Conservation (phyloP, 352 stramenopile species). For the Globisporangium mamillatum region DNA sequence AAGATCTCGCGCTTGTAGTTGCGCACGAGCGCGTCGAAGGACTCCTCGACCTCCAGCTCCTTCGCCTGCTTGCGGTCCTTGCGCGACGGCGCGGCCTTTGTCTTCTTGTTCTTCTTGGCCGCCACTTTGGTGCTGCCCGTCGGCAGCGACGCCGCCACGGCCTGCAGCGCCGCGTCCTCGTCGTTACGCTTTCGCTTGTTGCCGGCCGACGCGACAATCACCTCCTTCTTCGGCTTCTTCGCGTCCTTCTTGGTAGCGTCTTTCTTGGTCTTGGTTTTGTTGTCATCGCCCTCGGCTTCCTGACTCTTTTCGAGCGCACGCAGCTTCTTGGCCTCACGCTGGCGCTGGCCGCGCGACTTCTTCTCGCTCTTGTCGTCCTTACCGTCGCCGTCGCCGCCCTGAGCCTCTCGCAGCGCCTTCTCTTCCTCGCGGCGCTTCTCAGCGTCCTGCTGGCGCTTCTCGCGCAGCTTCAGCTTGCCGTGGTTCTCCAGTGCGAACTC, state of each 20-base stretch:
- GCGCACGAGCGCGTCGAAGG: slow-evolving; percentile 73
- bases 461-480: slow-evolving; percentile 83
- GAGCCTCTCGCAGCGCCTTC: slow-evolving; percentile 54
- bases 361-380: slow-evolving; percentile 28
- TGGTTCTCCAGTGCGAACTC: slow-evolving; percentile 90
- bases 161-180: slow-evolving; percentile 18
- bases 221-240: slow-evolving; percentile 32
- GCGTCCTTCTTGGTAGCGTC: slow-evolving; percentile 13
- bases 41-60: slow-evolving; percentile 54
- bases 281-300: slow-evolving; percentile 13
- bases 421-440: slow-evolving; percentile 73
- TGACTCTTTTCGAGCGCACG: slow-evolving; percentile 26
- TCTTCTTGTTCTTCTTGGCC: slow-evolving; percentile 18
- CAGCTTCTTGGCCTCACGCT: slow-evolving; percentile 74
- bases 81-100: slow-evolving; percentile 49
- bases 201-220: slow-evolving; percentile 26
- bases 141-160: slow-evolving; percentile 12
- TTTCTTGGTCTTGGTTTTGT: slow-evolving; percentile 22
- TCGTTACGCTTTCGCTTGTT: slow-evolving; percentile 43
- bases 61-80: slow-evolving; percentile 67
- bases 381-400: slow-evolving; percentile 31
- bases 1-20: slow-evolving; percentile 88
- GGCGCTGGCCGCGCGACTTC: slow-evolving; percentile 72
- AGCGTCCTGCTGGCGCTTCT: slow-evolving; percentile 68
- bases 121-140: background rate